A percentile compares a stretch with the other conserved stretches of the same genome.
These are phyloP conservation scores for Globisporangium cederbergense DNA, from an alignment of 352 stramenopile species.

Conservation along the genomic window DNA sequence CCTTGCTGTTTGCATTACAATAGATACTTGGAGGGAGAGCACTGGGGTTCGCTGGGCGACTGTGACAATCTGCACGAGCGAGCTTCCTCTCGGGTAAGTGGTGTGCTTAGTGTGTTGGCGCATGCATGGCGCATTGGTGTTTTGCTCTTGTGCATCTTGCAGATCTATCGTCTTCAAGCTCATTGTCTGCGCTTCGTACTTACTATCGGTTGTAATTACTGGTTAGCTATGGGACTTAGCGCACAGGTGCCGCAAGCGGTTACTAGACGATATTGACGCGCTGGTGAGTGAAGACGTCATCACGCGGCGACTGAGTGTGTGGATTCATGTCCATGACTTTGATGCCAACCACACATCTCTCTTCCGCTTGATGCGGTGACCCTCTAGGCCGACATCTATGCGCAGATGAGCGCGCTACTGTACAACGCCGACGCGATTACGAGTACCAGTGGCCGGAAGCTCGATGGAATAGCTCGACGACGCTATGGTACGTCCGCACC, in stretches of 20 bases:
- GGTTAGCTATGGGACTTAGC: conserved; percentile 65
- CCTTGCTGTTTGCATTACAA: not conserved
- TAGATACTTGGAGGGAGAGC: conserved; percentile 63
- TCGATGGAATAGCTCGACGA: conserved; percentile 30
- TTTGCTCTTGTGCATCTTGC: no score
- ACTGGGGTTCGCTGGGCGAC: conserved; percentile 58
- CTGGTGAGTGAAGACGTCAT: conserved; percentile 30
- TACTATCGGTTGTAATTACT: not conserved
- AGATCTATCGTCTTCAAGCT: no score
- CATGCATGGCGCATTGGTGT: no score
- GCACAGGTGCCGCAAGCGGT: conserved; percentile 53
- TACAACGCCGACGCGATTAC: conserved; percentile 12
- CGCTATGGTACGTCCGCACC: conserved; percentile 42
- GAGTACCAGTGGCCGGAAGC: conserved; percentile 17
- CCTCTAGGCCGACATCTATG: conserved; percentile 35
- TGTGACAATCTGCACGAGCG: conserved; percentile 42
- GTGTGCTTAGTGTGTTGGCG: conserved; percentile 14
- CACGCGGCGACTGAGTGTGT: no score
- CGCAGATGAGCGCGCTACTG: conserved; percentile 40
- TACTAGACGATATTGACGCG: conserved; percentile 44
- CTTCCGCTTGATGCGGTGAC: not conserved
- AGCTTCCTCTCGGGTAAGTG: conserved; percentile 39
- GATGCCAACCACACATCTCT: not conserved
- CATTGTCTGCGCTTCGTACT: no score
- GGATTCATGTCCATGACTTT: no score